Base-by-base conservation (phyloP, 225 moss, liverwort and hornwort species). In the Antitrichia curtipendula region DNA sequence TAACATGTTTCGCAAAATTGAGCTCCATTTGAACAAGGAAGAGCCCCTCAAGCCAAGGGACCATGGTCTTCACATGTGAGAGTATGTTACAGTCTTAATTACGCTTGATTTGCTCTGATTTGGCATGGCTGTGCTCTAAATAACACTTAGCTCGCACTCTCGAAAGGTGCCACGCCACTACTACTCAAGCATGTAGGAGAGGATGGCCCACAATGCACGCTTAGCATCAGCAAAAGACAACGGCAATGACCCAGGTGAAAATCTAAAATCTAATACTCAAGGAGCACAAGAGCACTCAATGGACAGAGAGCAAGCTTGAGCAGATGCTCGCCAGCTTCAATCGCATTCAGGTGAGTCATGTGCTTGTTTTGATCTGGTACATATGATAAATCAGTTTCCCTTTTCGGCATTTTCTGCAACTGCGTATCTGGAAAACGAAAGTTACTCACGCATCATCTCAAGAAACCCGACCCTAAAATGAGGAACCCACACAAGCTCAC, bases 341-440 rank as follows among this genome's bases (percentile, higher is more conserved):
- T 80, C 73, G 96, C 96, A 91, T 96, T 57, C 40, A 58, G 58
- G 58, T 93, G 91, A 69, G 92, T 93, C 59, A 96, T 90, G 81
- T 97, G 95, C 86, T 92, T 95, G 86, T 88, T 95, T 84, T 91
- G 95, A 86, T 99, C 96, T 64, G 95, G 90, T 63, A 95, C 92
- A 88, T 95, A 95, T 49, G 95, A 93, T 91, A 91, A 89, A 88
- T 95, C 97, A 16, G 94, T 96, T 88, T 91, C 94, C 92, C 94
- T 88, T 83, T 93, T 95, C 34, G 95, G 93, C 97, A 98, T 98
- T 91, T 95, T 96, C 91, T 96, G 96, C 93, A 98, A 92, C 88
- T 96, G 96, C 77, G 93, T 95, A 81, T 96, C 96, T 95, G 91
- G 78, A 87, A 77, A 72, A 78, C 82, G 31, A 75, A 66, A 88